These are phyloP conservation scores for Boletus vinaceobasis DNA, from an alignment of 768 basidiomycete genomes.

Conservation along the genomic window DNA sequence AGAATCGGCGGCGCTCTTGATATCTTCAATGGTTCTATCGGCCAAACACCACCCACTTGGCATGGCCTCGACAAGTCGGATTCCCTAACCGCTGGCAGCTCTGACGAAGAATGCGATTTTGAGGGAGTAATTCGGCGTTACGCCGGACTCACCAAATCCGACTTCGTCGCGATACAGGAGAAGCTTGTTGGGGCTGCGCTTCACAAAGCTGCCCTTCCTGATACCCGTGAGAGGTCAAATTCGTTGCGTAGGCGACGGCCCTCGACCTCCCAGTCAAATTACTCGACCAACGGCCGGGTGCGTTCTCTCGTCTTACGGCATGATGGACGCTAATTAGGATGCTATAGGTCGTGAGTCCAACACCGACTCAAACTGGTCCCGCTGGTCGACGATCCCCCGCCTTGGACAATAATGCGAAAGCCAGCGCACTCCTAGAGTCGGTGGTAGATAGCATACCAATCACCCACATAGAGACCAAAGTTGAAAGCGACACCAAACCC, in stretches of 20 bases:
- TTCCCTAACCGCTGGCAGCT: slow-evolving; percentile 47
- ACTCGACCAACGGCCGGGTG: slow-evolving; percentile 55
- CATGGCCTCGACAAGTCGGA: slow-evolving; percentile 59
- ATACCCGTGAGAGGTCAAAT: slow-evolving; percentile 58
- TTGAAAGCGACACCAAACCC: slow-evolving; percentile 27
- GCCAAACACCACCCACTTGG: slow-evolving; percentile 55
- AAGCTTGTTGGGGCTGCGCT: slow-evolving; percentile 65
- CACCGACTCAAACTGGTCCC: slow-evolving; percentile 34
- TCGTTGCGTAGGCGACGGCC: slow-evolving; percentile 75
- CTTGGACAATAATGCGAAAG: slow-evolving; percentile 54
- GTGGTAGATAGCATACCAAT: slow-evolving; percentile 53
- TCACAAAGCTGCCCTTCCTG: slow-evolving; percentile 53
- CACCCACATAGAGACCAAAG: slow-evolving; percentile 27
- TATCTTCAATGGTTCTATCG: slow-evolving; percentile 49
- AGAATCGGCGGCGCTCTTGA: slow-evolving; percentile 50
- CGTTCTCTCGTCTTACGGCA: slow-evolving; percentile 10
- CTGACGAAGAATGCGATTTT: slow-evolving; percentile 53
- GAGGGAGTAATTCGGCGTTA: slow-evolving; percentile 65
- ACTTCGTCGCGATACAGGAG: slow-evolving; percentile 72
- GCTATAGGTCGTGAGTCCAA: slow-evolving; percentile 57
- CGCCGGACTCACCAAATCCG: slow-evolving; percentile 65
- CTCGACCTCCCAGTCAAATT: slow-evolving; percentile 80
- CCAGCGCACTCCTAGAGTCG: slow-evolving; percentile 65
- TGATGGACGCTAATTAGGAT: slow-evolving; percentile 5
- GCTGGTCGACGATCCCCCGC: slow-evolving; percentile 31